Evolutionary conservation across 192 early-diverging fungal species (phyloP).

Genomic region (Coemansia sp.): DNA sequence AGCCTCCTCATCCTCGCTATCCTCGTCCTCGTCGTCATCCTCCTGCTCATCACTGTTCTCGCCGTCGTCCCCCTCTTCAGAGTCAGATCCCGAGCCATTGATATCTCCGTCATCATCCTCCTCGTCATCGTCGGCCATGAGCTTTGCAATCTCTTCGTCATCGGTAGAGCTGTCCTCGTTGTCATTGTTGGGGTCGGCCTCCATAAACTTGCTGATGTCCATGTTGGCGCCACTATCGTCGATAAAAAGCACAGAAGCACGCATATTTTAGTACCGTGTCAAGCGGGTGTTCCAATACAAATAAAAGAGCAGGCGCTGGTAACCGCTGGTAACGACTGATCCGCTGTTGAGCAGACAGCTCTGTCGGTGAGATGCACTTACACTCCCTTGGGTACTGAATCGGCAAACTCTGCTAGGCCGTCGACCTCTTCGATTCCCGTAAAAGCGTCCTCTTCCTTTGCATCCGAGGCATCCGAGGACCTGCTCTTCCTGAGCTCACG

Average conservation of each 20-base stretch:
- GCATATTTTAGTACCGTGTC: too few relatives aligned
- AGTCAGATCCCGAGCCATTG: constrained; percentile 10
- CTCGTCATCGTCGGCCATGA: constrained; percentile 30
- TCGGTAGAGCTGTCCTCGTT: constrained; percentile 8
- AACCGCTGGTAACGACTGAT: too few relatives aligned
- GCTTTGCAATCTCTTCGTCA: constrained; percentile 18
- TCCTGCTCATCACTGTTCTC: constrained; percentile 37
- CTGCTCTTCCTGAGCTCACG: constrained; percentile 57
- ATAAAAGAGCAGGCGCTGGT: too few relatives aligned
- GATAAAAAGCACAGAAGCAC: neutral
- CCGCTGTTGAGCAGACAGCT: too few relatives aligned
- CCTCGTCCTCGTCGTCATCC: constrained; percentile 53
- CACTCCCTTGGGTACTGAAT: constrained; percentile 30
- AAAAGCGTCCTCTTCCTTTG: constrained; percentile 19
- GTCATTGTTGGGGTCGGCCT: constrained; percentile 27
- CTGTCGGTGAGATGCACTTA: too few relatives aligned
- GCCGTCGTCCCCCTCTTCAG: constrained; percentile 38
- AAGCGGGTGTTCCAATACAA: too few relatives aligned
- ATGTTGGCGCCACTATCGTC: constrained; percentile 8
- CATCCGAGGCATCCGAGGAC: constrained; percentile 4
- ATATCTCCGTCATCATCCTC: constrained; percentile 10
- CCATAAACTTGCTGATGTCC: constrained; percentile 39
- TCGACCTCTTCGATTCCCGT: constrained; percentile 49
- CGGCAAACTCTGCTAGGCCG: constrained; percentile 44
- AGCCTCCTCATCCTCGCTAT: constrained; percentile 59